Base-by-base conservation (phyloP, 2,329 filamentous ascomycete species). In the Scorias spongiosa region DNA sequence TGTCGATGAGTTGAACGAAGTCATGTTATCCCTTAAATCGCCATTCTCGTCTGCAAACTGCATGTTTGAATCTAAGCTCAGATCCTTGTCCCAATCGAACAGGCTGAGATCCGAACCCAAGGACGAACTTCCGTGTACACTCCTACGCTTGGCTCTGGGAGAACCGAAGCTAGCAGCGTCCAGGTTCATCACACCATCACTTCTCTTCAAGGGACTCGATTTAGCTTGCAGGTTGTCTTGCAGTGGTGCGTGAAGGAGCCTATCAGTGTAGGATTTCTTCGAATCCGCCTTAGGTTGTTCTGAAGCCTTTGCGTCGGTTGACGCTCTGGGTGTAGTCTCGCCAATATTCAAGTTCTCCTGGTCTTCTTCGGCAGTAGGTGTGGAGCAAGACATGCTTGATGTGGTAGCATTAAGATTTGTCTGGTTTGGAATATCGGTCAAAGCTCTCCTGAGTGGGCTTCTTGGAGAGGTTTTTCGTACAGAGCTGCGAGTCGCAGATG, bases 121-220 rank as follows among this genome's bases (percentile, higher is more conserved):
- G 52, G 66, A 75, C n/a, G 80, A 70, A 38, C 79, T 74, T 41
- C 81, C 81, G 60, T 94, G 85, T 53, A 93, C 65, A 63, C 88
- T 95, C 56, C 91, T 78, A 51, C 91, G 76, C 52, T 60, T 60
- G 40, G 88, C 84, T 47, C 89, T 84, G 0, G 91, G 89, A 57
- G 84, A 95, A 52, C 84, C 84, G 44, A 83, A 71, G 54, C 74
- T 81, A 26, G 78, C 72, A 50, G 84, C 81, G 55, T 93, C 88
- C 41, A 93, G 67, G 56, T 85, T 86, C 83, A 93, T 89, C 42
- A 81, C 81, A 38, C 84, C 81, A 66, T 96, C 89, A 57, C 82
- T 89, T 54, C 91, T 80, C 71, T 96, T 95, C 53, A 96, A 67
- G 5, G 89, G 88, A 59, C 89, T 94, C 5, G 81, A 79, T 48